Conservation (phyloP, 805 yeast genomes). For the Candida xyloterini region DNA sequence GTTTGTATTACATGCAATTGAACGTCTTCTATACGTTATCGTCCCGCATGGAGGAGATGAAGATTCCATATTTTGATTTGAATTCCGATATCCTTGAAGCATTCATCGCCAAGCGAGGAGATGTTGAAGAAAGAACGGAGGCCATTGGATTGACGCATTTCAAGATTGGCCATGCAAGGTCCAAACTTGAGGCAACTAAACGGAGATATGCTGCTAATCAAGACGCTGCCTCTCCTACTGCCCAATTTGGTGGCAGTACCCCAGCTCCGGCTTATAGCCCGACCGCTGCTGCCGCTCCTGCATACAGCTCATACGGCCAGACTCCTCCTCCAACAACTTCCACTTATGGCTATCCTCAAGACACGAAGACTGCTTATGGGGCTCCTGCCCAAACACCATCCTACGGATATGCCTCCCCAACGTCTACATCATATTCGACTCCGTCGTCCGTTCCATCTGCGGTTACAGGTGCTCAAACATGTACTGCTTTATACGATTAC, state of each 20-base stretch:
- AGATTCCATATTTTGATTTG: conserved; percentile 93
- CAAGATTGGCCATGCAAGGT: conserved; percentile 82
- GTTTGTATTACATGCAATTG: conserved; percentile 95
- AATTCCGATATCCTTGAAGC: conserved; percentile 80
- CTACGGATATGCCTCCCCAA: conserved; percentile 22
- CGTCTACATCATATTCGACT: conserved; percentile 33
- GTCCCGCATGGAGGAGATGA: conserved; percentile 90
- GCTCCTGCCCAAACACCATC: conserved; percentile 25
- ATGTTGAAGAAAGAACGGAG: conserved; percentile 86
- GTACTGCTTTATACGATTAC: conserved; percentile 90
- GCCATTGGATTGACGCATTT: conserved; percentile 88
- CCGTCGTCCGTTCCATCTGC: conserved; percentile 34
- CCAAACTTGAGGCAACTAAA: conserved; percentile 78
- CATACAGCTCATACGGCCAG: conserved; percentile 35
- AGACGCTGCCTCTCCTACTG: conserved; percentile 32
- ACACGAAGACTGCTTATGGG: conserved; percentile 27
- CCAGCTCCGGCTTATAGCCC: conserved; percentile 21
- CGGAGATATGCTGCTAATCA: conserved; percentile 56
- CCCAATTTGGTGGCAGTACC: conserved; percentile 16
- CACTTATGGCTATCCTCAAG: conserved; percentile 23
- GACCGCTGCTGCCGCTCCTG: conserved; percentile 30
- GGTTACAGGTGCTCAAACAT: conserved; percentile 42
- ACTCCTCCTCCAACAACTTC: conserved; percentile 27
- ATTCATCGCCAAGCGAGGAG: conserved; percentile 78
- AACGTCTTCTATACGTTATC: conserved; percentile 93